Conservation (phyloP, 1,284 basidiomycete species). For the Sanguinoderma infundibulare region DNA sequence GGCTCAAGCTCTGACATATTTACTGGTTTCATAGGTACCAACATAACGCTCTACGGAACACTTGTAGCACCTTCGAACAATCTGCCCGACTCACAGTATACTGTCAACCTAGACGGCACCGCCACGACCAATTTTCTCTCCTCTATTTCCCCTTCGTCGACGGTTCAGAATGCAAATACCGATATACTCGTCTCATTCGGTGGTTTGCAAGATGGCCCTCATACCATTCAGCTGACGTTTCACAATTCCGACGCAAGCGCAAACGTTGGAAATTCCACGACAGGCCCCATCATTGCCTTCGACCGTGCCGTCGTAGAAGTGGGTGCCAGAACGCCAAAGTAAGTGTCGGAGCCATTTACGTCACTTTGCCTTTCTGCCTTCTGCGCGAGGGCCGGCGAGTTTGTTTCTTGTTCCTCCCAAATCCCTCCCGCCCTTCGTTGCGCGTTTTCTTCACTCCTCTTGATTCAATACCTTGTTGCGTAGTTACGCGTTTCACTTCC, state of each 20-base stretch:
- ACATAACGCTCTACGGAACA: conserved; percentile 33
- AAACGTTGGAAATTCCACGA: conserved; percentile 7
- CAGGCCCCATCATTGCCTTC: conserved; percentile 27
- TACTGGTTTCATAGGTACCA: conserved; percentile 31
- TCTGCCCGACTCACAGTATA: conserved; percentile 27
- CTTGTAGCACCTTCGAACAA: conserved; percentile 17
- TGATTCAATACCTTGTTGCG: conserved; percentile 7
- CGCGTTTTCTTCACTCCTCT: not conserved
- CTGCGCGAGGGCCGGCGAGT: not conserved
- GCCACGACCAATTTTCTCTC: conserved; percentile 35
- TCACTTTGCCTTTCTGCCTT: not conserved
- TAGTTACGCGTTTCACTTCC: conserved; percentile 8
- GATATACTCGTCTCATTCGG: conserved; percentile 35
- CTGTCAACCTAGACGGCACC: conserved; percentile 33
- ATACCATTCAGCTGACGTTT: conserved; percentile 34
- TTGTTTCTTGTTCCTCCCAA: not conserved
- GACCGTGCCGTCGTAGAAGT: conserved; percentile 31
- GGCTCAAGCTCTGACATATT: no score
- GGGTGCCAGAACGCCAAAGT: conserved; percentile 19
- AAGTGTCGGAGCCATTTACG: conserved; percentile 4
- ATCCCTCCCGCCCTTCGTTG: not conserved
- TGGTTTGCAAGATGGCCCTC: conserved; percentile 32
- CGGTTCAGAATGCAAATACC: conserved; percentile 26
- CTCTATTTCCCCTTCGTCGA: conserved; percentile 19
- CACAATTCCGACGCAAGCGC: conserved; percentile 27